Conservation (phyloP, 2,329 filamentous ascomycete genomes). For the Trichophyton schoenleinii region DNA sequence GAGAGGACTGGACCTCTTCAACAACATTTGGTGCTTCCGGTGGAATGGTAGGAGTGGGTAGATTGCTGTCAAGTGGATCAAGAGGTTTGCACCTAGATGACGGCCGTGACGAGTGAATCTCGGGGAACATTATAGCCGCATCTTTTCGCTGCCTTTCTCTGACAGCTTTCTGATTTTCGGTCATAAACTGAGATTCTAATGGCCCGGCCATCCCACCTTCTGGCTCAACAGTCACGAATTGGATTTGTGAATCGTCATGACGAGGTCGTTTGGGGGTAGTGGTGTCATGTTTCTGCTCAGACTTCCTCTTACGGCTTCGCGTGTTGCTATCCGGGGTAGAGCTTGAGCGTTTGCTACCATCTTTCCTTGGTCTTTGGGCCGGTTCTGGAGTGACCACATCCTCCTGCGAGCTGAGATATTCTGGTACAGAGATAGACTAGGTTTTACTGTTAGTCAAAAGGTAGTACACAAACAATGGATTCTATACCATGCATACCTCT, state of each 20-base stretch:
- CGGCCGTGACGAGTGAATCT: constrained; percentile 43
- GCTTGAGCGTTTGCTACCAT: constrained; percentile 5
- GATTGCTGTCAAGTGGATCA: constrained; percentile 18
- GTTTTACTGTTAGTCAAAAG: constrained; percentile 7
- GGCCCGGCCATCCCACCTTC: constrained; percentile 42
- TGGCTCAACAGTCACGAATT: constrained; percentile 54
- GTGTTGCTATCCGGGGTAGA: background rate
- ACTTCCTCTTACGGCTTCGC: background rate
- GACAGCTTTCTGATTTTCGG: constrained; percentile 67
- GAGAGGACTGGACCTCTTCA: constrained; percentile 40
- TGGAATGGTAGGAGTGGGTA: constrained; percentile 27
- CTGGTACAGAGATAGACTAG: constrained; percentile 12
- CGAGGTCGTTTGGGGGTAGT: constrained; percentile 44
- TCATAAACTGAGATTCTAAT: constrained; percentile 59
- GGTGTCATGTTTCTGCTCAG: constrained; percentile 10
- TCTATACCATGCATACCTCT: constrained; percentile 17
- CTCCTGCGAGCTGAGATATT: constrained; percentile 39
- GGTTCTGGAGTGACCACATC: constrained; percentile 27
- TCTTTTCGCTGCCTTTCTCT: constrained; percentile 56
- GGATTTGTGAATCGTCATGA: constrained; percentile 72
- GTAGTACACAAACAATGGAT: background rate
- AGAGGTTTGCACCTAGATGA: constrained; percentile 16
- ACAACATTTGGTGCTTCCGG: constrained; percentile 31
- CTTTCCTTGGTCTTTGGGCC: background rate
- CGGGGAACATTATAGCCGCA: constrained; percentile 53